Conservation (phyloP, 768 basidiomycete genomes). For the Lactarius sp. region DNA sequence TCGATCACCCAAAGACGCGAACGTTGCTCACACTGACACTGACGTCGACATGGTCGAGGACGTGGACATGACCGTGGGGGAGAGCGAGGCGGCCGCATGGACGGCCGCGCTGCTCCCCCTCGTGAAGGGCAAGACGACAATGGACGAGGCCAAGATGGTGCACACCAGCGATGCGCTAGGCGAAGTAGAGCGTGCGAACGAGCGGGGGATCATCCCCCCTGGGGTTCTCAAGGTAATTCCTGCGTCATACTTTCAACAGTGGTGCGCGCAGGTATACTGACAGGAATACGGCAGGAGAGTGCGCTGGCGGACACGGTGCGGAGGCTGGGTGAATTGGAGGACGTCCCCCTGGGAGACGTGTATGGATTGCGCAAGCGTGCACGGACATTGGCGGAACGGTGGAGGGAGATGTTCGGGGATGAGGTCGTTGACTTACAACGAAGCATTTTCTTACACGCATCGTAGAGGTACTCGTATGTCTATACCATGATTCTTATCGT, state of each 20-base stretch:
- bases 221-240: conserved; percentile 15
- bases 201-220: neutral
- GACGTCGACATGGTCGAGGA: neutral
- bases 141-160: conserved; percentile 6
- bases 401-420: conserved; percentile 15
- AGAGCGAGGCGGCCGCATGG: conserved; percentile 12
- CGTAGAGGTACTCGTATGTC: neutral
- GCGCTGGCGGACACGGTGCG: conserved; percentile 16
- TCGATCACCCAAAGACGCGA: neutral
- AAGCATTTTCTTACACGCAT: neutral
- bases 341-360: conserved; percentile 7
- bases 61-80: neutral
- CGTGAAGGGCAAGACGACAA: conserved; percentile 14
- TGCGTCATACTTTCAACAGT: neutral
- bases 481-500: neutral
- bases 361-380: conserved; percentile 11
- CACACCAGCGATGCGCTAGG: neutral
- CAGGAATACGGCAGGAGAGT: conserved; percentile 6
- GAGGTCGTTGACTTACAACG: conserved; percentile 13
- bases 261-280: neutral
- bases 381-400: conserved; percentile 12
- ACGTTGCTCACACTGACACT: neutral
- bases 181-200: conserved; percentile 2
- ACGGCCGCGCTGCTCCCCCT: conserved; percentile 15
- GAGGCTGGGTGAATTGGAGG: conserved; percentile 14